phyloP scores from a whole-genome alignment of 2,329 filamentous ascomycete genomes.

The Sporothrix humicola region DNA sequence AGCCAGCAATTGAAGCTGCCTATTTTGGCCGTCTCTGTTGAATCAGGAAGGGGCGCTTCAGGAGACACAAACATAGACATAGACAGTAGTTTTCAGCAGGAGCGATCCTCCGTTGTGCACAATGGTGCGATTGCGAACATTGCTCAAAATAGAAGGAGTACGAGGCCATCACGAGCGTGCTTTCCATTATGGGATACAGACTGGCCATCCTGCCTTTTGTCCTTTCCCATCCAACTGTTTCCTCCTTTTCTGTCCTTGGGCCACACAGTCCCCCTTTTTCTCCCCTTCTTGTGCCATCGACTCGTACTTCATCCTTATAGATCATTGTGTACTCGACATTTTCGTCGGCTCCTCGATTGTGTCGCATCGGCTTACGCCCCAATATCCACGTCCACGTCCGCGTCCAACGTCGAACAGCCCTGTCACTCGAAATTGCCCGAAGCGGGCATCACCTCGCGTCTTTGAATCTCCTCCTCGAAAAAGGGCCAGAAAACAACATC shows the following conservation, averaged over 20 bases:
- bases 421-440: not conserved
- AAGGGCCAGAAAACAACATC: not conserved
- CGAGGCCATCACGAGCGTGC: not conserved
- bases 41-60: not conserved
- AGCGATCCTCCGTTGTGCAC: not conserved
- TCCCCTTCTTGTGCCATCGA: not conserved
- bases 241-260: not conserved
- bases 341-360: not conserved
- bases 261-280: not conserved
- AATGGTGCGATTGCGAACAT: not conserved
- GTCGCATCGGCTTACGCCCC: not conserved
- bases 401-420: not conserved
- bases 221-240: constrained; percentile 1
- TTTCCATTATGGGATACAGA: constrained; percentile 16
- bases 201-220: not conserved
- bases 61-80: not conserved
- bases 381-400: not conserved
- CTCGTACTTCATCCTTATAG: constrained; percentile 11
- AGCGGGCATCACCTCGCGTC: not conserved
- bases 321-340: constrained; percentile 19
- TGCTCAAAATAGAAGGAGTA: not conserved
- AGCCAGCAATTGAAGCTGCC: not conserved
- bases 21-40: not conserved
- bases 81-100: not conserved
- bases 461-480: too few relatives aligned